These are phyloP conservation scores for Gastrodia elata DNA, from an alignment of 106 monocot species.

Conservation along the genomic window DNA sequence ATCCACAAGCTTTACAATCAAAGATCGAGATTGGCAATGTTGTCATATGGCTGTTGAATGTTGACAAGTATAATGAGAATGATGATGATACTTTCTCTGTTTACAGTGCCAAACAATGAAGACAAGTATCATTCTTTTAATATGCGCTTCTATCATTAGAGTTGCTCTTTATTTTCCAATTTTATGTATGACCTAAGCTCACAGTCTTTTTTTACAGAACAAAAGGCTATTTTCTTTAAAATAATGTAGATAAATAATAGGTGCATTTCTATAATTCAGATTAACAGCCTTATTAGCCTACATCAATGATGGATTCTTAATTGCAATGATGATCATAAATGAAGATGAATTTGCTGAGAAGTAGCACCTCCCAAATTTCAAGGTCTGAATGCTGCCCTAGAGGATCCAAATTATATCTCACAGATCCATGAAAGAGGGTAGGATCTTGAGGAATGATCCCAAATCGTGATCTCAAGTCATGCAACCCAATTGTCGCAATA, in stretches of 20 bases:
- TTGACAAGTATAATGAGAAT: background rate
- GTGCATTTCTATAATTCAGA: background rate
- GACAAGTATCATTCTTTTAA: background rate
- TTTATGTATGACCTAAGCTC: background rate
- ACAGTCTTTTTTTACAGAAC: background rate
- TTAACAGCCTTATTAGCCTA: background rate
- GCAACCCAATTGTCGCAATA: conserved; percentile 71
- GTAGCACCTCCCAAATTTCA: conserved; percentile 82
- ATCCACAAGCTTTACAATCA: background rate
- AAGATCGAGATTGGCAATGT: background rate
- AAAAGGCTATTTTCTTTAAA: background rate
- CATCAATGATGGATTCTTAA: background rate
- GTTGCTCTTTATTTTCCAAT: background rate
- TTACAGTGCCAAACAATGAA: background rate
- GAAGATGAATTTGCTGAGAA: background rate
- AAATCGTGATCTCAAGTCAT: conserved; percentile 73
- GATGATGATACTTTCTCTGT: background rate
- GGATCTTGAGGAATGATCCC: conserved; percentile 98
- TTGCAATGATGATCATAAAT: background rate
- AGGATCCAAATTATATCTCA: conserved; percentile 86
- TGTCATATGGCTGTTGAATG: background rate
- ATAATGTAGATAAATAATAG: background rate
- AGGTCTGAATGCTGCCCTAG: conserved; percentile 51
- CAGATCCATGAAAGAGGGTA: conserved; percentile 81
- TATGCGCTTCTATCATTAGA: background rate